These are phyloP conservation scores for Lindgomyces ingoldianus DNA, from an alignment of 495 filamentous ascomycete species.

Conservation along the genomic window DNA sequence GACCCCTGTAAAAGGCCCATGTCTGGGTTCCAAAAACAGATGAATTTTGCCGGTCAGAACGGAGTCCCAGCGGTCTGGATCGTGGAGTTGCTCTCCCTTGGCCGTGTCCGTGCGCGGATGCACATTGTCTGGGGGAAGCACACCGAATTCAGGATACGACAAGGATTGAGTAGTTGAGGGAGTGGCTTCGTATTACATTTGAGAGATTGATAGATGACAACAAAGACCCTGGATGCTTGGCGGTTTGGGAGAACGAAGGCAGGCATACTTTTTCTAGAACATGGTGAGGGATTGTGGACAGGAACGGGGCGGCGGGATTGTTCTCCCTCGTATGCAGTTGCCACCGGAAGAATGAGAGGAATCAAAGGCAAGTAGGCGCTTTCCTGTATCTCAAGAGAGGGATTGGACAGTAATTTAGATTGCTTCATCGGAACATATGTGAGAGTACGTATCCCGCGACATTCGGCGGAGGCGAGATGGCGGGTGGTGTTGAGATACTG, in stretches of 20 bases:
- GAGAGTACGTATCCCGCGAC: conserved; percentile 16
- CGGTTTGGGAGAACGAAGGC: background rate
- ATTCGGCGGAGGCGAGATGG: background rate
- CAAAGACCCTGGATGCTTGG: conserved; percentile 21
- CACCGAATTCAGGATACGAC: background rate
- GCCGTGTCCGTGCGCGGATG: background rate
- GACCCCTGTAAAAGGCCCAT: background rate
- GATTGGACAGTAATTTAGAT: conserved; percentile 29
- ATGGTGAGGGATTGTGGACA: background rate
- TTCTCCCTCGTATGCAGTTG: conserved; percentile 1
- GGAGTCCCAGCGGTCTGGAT: conserved; percentile 18
- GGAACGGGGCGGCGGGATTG: too few species aligned
- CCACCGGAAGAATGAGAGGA: conserved; percentile 31
- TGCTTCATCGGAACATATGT: conserved; percentile 18
- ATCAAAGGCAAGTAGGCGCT: background rate
- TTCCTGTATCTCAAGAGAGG: background rate
- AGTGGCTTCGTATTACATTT: too few species aligned
- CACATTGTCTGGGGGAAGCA: background rate
- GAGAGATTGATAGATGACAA: too few species aligned
- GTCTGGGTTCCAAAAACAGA: conserved; percentile 17
- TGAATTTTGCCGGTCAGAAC: conserved; percentile 33
- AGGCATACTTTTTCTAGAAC: background rate
- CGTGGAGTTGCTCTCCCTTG: conserved; percentile 11
- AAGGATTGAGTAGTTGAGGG: too few species aligned
- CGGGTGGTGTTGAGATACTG: conserved; percentile 12